These are phyloP conservation scores for Dentipellis sp. DNA, from an alignment of 768 basidiomycete species.

Conservation along the genomic window DNA sequence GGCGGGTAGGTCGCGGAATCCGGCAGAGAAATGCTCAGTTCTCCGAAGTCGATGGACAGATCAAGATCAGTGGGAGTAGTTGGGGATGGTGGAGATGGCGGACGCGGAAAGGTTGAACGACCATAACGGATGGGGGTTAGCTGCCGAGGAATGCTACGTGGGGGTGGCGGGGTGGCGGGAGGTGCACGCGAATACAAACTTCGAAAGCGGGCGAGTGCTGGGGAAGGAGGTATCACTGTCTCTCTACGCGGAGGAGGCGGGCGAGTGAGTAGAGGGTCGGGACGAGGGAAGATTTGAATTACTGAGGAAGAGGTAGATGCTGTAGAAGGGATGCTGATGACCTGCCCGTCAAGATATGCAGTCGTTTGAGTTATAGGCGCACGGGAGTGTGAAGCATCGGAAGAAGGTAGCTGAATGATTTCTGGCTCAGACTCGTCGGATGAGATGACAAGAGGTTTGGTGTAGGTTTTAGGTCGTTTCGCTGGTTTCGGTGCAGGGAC, in stretches of 20 bases:
- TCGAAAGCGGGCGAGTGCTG: background rate
- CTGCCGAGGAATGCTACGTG: conserved; percentile 37
- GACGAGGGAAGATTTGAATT: background rate
- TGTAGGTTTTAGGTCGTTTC: conserved; percentile 11
- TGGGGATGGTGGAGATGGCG: conserved; percentile 41
- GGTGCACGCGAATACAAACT: background rate
- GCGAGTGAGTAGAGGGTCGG: background rate
- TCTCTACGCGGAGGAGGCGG: conserved; percentile 20
- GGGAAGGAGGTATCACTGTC: conserved; percentile 31
- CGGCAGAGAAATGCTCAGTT: conserved; percentile 25
- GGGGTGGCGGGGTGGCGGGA: conserved; percentile 2
- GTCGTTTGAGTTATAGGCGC: background rate
- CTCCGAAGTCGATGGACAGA: conserved; percentile 38
- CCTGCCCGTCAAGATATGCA: background rate
- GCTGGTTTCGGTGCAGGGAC: conserved; percentile 9
- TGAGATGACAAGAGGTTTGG: conserved; percentile 24
- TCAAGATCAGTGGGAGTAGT: conserved; percentile 44
- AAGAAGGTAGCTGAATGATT: background rate
- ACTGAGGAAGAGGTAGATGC: background rate
- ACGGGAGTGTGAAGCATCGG: background rate
- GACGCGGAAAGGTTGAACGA: conserved; percentile 25
- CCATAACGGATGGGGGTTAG: conserved; percentile 58
- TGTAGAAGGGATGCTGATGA: background rate
- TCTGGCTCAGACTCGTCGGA: conserved; percentile 36
- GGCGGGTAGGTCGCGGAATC: conserved; percentile 12